These are phyloP conservation scores for Hamamelis virginiana DNA, from an alignment of 164 flowering plant genomes.

Conservation along the genomic window DNA sequence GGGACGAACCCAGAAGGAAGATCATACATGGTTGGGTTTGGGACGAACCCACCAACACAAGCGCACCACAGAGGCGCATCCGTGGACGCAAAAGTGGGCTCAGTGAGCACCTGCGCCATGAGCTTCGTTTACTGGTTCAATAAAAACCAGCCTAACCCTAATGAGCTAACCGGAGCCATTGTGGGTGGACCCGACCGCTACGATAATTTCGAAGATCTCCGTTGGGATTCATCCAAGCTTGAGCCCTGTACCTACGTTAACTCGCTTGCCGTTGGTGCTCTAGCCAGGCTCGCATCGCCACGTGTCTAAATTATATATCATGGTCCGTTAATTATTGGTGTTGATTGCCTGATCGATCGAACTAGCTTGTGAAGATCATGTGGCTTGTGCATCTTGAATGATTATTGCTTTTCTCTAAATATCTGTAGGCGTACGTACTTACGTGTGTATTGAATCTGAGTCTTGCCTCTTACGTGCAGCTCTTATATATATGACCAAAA, in stretches of 20 bases:
- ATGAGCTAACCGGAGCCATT: conserved; percentile 90
- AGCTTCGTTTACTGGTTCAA: conserved; percentile 58
- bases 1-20: conserved; percentile 68
- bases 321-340: no score
- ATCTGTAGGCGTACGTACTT: no score
- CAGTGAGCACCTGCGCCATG: conserved; percentile 67
- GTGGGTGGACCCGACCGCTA: conserved; percentile 82
- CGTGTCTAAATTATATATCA: not conserved
- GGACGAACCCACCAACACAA: conserved; percentile 63
- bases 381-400: no score
- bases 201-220: conserved; percentile 64
- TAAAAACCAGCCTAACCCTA: conserved; percentile 51
- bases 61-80: conserved; percentile 94
- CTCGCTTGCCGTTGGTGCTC: conserved; percentile 51
- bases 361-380: no score
- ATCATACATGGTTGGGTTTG: conserved; percentile 95
- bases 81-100: no score
- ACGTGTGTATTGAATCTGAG: no score
- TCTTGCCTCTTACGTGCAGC: no score
- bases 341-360: no score
- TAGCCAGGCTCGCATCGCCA: conserved; percentile 37
- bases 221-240: conserved; percentile 46
- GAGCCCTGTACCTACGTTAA: conserved; percentile 82
- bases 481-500: no score
- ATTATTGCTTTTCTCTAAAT: no score